Conservation (phyloP, 129 eudicot genomes). For the Logfia minima region DNA sequence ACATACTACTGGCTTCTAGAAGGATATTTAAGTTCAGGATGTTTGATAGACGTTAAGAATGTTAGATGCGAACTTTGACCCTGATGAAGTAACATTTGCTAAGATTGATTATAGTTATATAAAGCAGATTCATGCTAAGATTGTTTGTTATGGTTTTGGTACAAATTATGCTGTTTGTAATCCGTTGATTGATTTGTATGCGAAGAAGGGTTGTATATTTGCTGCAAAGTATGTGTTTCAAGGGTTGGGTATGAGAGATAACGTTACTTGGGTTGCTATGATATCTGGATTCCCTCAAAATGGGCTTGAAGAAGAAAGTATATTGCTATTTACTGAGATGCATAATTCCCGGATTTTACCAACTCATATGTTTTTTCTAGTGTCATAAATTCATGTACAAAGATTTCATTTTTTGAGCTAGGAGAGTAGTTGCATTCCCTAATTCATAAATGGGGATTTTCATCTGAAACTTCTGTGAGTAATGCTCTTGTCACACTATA, state of each 20-base stretch:
- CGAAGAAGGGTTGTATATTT: slow-evolving; percentile 57
- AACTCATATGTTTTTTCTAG: slow-evolving; percentile 87
- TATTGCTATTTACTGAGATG: slow-evolving; percentile 69
- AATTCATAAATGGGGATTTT: slow-evolving; percentile 70
- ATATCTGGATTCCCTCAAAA: slow-evolving; percentile 80
- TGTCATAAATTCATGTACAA: slow-evolving; percentile 81
- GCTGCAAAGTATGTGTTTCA: slow-evolving; percentile 58
- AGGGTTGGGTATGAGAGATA: slow-evolving; percentile 49
- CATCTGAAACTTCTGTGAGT: slow-evolving; percentile 64
- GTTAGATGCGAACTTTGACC: slow-evolving; percentile 37
- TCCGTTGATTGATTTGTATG: slow-evolving; percentile 68
- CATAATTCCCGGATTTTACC: slow-evolving; percentile 56
- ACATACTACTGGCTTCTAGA: slow-evolving; percentile 56
- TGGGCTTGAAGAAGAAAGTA: slow-evolving; percentile 58
- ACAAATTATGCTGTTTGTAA: slow-evolving; percentile 49
- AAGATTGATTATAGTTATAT: slow-evolving; percentile 30
- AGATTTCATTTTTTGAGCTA: slow-evolving; percentile 47
- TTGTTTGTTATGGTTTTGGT: slow-evolving; percentile 55
- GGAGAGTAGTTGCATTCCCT: slow-evolving; percentile 79
- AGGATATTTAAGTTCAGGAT: slow-evolving; percentile 49
- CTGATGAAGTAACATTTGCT: slow-evolving; percentile 53
- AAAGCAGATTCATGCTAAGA: slow-evolving; percentile 58
- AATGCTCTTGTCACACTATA: slow-evolving; percentile 80
- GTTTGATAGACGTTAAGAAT: slow-evolving; percentile 49
- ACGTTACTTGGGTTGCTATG: slow-evolving; percentile 94